phyloP scores from a whole-genome alignment of 2,329 filamentous ascomycete genomes.

The Alternaria conjuncta region DNA sequence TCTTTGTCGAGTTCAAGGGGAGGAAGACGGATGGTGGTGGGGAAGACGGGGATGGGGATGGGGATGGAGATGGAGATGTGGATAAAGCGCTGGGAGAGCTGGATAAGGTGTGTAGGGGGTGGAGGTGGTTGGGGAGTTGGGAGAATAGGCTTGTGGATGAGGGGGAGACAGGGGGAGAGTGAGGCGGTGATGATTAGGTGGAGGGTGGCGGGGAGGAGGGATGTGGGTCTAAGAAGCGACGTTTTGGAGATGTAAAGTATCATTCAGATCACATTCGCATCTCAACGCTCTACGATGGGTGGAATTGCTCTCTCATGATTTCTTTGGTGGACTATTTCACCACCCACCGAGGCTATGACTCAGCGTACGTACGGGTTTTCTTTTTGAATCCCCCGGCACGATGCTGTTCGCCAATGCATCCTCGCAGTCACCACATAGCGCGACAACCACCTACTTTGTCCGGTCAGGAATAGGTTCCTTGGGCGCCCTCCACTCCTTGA shows the following conservation, averaged over 20 bases:
- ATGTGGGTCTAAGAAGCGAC: too few species aligned
- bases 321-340: background rate
- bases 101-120: slow-evolving; percentile 63
- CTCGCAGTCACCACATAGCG: background rate
- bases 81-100: slow-evolving; percentile 67
- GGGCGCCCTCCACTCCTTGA: slow-evolving; percentile 67
- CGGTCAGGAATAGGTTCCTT: slow-evolving; percentile 38
- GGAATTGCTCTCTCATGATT: background rate
- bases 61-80: slow-evolving; percentile 62
- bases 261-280: background rate
- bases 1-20: slow-evolving; percentile 89
- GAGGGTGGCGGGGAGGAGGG: background rate
- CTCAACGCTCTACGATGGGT: background rate
- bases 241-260: background rate
- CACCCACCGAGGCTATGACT: background rate
- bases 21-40: slow-evolving; percentile 59
- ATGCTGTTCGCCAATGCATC: background rate
- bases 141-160: slow-evolving; percentile 23
- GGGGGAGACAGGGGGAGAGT: background rate
- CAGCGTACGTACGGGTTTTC: background rate
- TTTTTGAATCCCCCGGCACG: background rate
- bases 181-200: background rate
- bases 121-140: slow-evolving; percentile 76
- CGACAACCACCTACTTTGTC: slow-evolving; percentile 9
- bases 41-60: slow-evolving; percentile 61